Evolutionary conservation across 179 eudicot species (phyloP), one percentile per base, ranked within the genome.

Genomic region (Spergularia azorica): DNA sequence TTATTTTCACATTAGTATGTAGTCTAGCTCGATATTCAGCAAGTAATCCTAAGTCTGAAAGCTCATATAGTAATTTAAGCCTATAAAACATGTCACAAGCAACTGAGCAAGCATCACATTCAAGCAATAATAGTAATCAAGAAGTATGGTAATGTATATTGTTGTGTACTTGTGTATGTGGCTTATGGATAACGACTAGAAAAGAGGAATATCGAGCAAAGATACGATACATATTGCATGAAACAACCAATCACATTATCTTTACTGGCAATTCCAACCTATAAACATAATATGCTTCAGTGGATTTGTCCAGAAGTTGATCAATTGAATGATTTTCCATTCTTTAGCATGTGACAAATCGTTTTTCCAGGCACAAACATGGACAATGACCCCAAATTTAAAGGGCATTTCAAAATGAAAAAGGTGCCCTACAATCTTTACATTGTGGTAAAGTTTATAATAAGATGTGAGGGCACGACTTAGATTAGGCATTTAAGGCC

Each of bases 201-300:
- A 14, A n/a, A 51, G 67, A 73, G 55, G 77, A 73, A 74, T 71
- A 58, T 17, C 4, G 58, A 41, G 72, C 18, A 57, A 32, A 54
- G 67, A 77, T 62, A 77, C 7, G 71, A 0, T 52, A 66, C 67
- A 77, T 36, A 8, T 61, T 72, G 54, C 66, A 61, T 67, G 59
- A 81, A 77, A 75, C 79, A 68, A 69, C 77, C 77, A 77, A 71
- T 71, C 74, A 71, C 77, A 56, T 14, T 3, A 38, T 64, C 20
- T 36, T 73, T 52, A n/a, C 75, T 68, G 67, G 46, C 75, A 73
- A 43, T 69, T 81, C 81, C 84, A 81, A 77, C 78, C 81, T 81
- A 79, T 73, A 77, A 54, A 68, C 41, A 26, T 54, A 12, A 57
- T 54, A 51, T 73, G 81, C 68, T 67, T 38, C 63, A 18, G 73